These are phyloP conservation scores for Ceratocystiopsis minuta DNA, from an alignment of 2,329 filamentous ascomycete genomes.

Conservation along the genomic window DNA sequence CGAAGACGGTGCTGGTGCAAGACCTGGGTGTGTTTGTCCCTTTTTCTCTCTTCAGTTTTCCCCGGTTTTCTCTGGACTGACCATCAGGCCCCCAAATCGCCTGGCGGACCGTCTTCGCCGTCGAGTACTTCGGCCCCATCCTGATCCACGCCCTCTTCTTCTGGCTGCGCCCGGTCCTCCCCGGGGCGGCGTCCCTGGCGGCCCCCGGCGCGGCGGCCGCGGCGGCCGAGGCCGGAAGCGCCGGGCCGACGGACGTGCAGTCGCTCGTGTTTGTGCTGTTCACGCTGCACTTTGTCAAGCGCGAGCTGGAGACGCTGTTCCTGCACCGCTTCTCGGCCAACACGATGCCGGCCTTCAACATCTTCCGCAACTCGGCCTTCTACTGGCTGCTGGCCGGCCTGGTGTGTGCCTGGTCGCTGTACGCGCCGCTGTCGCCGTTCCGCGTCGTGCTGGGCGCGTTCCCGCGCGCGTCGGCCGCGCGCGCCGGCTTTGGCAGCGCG, in stretches of 20 bases:
- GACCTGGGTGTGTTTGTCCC: constrained; percentile 55
- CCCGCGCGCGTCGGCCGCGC: constrained; percentile 3
- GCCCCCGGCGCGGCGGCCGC: no score
- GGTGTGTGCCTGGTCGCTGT: constrained; percentile 70
- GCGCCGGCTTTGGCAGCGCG: constrained; percentile 10
- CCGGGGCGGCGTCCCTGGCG: constrained; percentile 14
- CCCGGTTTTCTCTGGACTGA: no score
- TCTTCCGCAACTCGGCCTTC: constrained; percentile 88
- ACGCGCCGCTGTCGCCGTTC: constrained; percentile 54
- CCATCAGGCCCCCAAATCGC: constrained; percentile 61
- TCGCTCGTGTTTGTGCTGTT: constrained; percentile 57
- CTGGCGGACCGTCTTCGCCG: constrained; percentile 85
- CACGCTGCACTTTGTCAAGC: constrained; percentile 76
- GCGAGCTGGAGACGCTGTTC: constrained; percentile 85
- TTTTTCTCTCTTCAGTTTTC: neutral
- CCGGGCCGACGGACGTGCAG: constrained; percentile 41
- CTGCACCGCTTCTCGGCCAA: constrained; percentile 87
- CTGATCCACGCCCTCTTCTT: constrained; percentile 65
- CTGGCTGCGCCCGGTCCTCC: constrained; percentile 57
- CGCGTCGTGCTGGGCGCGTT: constrained; percentile 10
- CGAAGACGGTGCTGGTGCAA: constrained; percentile 61
- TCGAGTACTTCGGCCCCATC: constrained; percentile 88
- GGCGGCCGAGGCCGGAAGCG: constrained; percentile 16
- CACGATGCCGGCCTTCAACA: constrained; percentile 81
- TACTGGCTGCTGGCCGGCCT: constrained; percentile 80